Percentiles rank a stretch among this genome's conserved stretches.
These are phyloP conservation scores for Abortiporus biennis DNA, from an alignment of 1,284 basidiomycete species.

Conservation along the genomic window DNA sequence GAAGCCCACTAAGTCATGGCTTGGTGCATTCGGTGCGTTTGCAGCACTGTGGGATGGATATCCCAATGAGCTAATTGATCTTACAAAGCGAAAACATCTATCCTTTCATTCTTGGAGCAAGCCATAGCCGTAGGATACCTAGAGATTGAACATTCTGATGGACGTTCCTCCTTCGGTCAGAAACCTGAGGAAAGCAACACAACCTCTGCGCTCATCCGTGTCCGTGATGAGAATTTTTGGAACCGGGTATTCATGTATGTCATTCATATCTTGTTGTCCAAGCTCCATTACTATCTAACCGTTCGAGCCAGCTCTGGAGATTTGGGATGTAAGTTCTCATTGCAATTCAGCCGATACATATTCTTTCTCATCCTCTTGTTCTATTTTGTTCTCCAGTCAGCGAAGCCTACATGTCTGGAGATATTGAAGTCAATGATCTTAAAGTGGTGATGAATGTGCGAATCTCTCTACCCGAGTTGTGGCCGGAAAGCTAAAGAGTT, in stretches of 20 bases:
- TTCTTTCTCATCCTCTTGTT: constrained; percentile 6
- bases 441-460: constrained; percentile 75
- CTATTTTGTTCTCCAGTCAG: constrained; percentile 49
- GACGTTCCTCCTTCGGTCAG: constrained; percentile 51
- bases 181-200: constrained; percentile 45
- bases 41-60: not conserved
- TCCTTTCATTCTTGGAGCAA: constrained; percentile 50
- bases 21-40: constrained; percentile 1
- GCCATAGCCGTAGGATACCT: constrained; percentile 57
- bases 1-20: not conserved
- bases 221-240: constrained; percentile 78
- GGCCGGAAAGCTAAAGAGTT: not conserved
- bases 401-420: constrained; percentile 85
- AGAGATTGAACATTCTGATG: constrained; percentile 56
- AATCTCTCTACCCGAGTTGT: constrained; percentile 12
- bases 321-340: constrained; percentile 56
- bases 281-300: constrained; percentile 12
- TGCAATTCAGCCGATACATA: constrained; percentile 4
- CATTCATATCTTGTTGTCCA: constrained; percentile 8
- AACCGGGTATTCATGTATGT: constrained; percentile 63
- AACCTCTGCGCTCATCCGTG: constrained; percentile 59
- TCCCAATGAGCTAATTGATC: not conserved
- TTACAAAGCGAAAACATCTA: constrained; percentile 51
- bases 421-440: constrained; percentile 69
- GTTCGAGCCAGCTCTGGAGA: constrained; percentile 47